These are phyloP conservation scores for Aspergillus sergii DNA, from an alignment of 2,329 filamentous ascomycete species.

Conservation along the genomic window DNA sequence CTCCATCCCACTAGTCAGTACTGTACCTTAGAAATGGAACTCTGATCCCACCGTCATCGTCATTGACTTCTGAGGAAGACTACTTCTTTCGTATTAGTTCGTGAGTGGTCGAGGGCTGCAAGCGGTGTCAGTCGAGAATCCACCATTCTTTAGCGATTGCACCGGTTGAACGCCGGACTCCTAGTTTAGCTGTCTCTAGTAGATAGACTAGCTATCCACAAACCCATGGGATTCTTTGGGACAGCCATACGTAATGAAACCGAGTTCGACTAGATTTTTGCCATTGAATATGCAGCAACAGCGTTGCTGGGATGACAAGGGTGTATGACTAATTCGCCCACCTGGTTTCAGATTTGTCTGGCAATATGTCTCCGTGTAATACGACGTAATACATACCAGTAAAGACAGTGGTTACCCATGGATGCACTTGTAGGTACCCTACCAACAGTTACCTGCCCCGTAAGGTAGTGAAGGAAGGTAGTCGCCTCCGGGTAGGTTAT, in stretches of 20 bases:
- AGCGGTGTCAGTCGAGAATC: neutral
- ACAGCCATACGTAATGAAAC: neutral
- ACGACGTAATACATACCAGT: neutral
- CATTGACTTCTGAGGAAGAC: neutral
- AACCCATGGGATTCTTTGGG: neutral
- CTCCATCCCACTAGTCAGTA: neutral
- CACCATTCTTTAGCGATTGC: slow-evolving; percentile 2
- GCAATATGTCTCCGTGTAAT: neutral
- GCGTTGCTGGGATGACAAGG: neutral
- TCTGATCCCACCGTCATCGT: slow-evolving; percentile 1
- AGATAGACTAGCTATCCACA: neutral
- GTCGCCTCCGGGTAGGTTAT: neutral
- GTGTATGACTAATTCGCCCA: slow-evolving; percentile 1
- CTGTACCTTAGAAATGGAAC: neutral
- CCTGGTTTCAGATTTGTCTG: slow-evolving; percentile 6
- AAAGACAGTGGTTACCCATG: neutral
- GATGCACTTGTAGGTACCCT: neutral
- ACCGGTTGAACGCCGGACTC: slow-evolving; percentile 1
- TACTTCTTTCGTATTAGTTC: neutral
- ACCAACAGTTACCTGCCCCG: neutral
- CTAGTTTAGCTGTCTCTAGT: neutral
- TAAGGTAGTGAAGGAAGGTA: neutral
- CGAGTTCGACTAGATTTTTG: neutral
- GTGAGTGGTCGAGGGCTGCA: neutral
- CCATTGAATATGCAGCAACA: neutral